These are phyloP conservation scores for Agrocybe pediades DNA, from an alignment of 768 basidiomycete genomes.

Conservation along the genomic window DNA sequence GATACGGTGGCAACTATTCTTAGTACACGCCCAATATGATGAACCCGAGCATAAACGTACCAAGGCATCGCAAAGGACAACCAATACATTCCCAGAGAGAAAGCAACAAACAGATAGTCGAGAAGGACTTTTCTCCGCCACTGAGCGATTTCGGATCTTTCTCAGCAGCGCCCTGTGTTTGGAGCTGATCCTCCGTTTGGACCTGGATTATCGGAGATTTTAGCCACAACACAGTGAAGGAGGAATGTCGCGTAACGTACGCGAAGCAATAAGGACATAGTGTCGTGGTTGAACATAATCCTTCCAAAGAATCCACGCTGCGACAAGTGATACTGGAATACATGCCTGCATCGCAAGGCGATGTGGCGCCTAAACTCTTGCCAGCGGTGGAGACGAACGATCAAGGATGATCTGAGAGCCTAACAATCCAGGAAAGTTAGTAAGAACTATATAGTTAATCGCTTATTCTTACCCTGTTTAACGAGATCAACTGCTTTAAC, in stretches of 20 bases:
- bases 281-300: constrained; percentile 80
- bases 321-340: constrained; percentile 81
- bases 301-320: constrained; percentile 90
- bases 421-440: constrained; percentile 25
- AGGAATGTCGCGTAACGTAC: constrained; percentile 37
- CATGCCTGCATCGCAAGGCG: constrained; percentile 81
- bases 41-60: constrained; percentile 39
- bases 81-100: constrained; percentile 96
- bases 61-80: constrained; percentile 91
- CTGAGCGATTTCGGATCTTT: constrained; percentile 87
- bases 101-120: constrained; percentile 91
- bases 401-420: constrained; percentile 69
- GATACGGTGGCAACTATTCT: neutral
- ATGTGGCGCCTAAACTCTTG: constrained; percentile 87
- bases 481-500: constrained; percentile 57
- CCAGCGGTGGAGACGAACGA: constrained; percentile 73
- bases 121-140: constrained; percentile 96
- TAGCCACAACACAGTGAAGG: neutral
- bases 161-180: constrained; percentile 62
- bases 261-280: constrained; percentile 61
- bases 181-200: constrained; percentile 79
- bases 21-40: constrained; percentile 1
- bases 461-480: constrained; percentile 82
- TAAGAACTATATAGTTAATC: constrained; percentile 5
- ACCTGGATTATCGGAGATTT: constrained; percentile 43